phyloP scores from a whole-genome alignment of 202 grass and related monocot species.

The Eragrostis tef region DNA sequence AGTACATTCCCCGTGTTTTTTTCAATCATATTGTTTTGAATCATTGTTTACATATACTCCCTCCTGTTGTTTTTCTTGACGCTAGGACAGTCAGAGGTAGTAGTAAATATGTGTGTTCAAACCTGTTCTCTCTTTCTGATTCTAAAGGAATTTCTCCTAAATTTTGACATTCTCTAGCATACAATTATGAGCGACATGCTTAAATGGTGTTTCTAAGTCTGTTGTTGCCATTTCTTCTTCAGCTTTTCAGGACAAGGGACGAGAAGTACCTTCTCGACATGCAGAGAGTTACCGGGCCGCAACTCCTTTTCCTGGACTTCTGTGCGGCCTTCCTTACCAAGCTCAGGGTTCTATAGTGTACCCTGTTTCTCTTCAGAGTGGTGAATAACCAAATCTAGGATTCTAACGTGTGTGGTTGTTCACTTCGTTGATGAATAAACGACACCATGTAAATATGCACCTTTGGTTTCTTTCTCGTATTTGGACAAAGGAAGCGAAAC shows the following conservation, averaged over 20 bases:
- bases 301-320: conserved; percentile 84
- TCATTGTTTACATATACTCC: background rate
- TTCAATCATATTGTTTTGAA: background rate
- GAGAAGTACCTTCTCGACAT: conserved; percentile 82
- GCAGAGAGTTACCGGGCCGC: conserved; percentile 75
- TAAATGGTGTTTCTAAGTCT: conserved; percentile 1
- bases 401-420: conserved; percentile 20
- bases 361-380: conserved; percentile 21
- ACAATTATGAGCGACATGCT: background rate
- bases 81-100: too few species aligned
- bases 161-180: conserved; percentile 1
- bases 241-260: conserved; percentile 82
- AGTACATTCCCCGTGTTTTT: background rate
- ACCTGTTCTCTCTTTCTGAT: background rate
- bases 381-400: conserved; percentile 34
- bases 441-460: conserved; percentile 55
- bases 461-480: conserved; percentile 8
- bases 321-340: conserved; percentile 77
- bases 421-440: conserved; percentile 44
- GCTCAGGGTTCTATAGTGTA: conserved; percentile 72
- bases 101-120: background rate
- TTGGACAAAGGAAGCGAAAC: background rate
- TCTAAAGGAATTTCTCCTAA: background rate
- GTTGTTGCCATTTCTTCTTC: conserved; percentile 35
- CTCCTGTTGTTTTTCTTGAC: too few species aligned